A percentile compares a stretch with the other conserved stretches of the same genome.
Evolutionary conservation across 2,329 filamentous ascomycete genomes (phyloP).

Genomic region (Leptographium flavum): DNA sequence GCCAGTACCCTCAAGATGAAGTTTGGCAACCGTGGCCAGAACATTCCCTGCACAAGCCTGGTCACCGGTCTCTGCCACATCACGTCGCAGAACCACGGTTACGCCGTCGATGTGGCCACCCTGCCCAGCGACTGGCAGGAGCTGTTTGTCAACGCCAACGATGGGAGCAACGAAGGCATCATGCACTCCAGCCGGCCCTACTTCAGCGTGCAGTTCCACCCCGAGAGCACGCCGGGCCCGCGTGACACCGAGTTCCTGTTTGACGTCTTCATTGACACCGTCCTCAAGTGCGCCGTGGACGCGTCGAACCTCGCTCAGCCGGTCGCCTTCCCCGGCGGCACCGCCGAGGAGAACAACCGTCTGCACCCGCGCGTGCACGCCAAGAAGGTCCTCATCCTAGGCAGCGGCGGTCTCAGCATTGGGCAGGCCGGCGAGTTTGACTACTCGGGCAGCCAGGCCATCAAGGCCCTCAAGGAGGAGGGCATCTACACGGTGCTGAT

Average conservation of each 20-base stretch:
- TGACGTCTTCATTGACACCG: slow-evolving; percentile 85
- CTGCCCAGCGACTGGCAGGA: slow-evolving; percentile 75
- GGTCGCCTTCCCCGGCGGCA: slow-evolving; percentile 78
- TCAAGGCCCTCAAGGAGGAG: slow-evolving; percentile 96
- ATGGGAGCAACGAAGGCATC: slow-evolving; percentile 96
- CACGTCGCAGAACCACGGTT: slow-evolving; percentile 97
- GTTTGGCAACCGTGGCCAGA: slow-evolving; percentile 96
- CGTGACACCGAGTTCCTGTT: slow-evolving; percentile 94
- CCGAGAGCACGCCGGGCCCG: slow-evolving; percentile 89
- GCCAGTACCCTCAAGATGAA: slow-evolving; percentile 91
- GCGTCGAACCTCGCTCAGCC: slow-evolving; percentile 51
- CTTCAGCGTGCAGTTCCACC: slow-evolving; percentile 99
- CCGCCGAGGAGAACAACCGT: slow-evolving; percentile 61
- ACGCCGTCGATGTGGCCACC: slow-evolving; percentile 69
- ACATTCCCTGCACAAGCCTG: slow-evolving; percentile 95
- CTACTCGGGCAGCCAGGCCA: slow-evolving; percentile 95
- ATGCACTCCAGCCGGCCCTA: slow-evolving; percentile 73
- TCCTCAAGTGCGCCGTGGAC: slow-evolving; percentile 57
- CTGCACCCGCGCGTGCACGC: slow-evolving; percentile 66
- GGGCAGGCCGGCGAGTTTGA: slow-evolving; percentile 98
- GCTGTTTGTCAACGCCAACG: slow-evolving; percentile 95
- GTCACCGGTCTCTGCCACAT: slow-evolving; percentile 96
- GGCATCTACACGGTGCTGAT: slow-evolving; percentile 96
- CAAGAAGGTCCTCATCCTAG: slow-evolving; percentile 90
- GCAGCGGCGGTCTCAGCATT: slow-evolving; percentile 89